Percentiles rank a stretch among this genome's conserved stretches.
Conservation (phyloP, 2,329 filamentous ascomycete species). For the Alternaria ethzedia region DNA sequence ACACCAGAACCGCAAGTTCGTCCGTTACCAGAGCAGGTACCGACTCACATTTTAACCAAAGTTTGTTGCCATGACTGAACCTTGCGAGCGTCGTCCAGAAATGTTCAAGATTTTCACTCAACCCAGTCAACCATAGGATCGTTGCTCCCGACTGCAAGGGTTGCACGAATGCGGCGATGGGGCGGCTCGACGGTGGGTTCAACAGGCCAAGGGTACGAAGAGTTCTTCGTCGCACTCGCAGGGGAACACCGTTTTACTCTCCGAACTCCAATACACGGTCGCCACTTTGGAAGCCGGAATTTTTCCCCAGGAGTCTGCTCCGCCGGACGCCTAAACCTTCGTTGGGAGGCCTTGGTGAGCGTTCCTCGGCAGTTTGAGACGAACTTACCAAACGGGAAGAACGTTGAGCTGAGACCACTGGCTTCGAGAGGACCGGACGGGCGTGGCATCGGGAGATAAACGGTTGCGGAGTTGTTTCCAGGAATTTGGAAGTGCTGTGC, state of each 20-base stretch:
- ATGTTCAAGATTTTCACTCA: background rate
- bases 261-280: background rate
- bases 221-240: background rate
- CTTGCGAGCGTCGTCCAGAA: background rate
- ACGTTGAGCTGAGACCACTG: background rate
- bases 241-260: background rate
- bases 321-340: background rate
- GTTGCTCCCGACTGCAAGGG: background rate
- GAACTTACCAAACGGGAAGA: slow-evolving; percentile 3
- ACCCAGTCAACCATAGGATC: background rate
- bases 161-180: background rate
- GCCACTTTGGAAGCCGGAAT: background rate
- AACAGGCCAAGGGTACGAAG: background rate
- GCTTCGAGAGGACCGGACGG: background rate
- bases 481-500: background rate
- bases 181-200: background rate
- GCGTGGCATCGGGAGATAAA: background rate
- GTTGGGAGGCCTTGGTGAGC: background rate
- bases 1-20: background rate
- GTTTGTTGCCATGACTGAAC: background rate
- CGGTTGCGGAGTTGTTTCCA: background rate
- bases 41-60: background rate
- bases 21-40: background rate
- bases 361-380: background rate
- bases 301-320: background rate